A percentile compares a stretch with the other conserved stretches of the same genome.
Conservation (phyloP, 2,329 filamentous ascomycete species). For the Ceratocystis destructans region DNA sequence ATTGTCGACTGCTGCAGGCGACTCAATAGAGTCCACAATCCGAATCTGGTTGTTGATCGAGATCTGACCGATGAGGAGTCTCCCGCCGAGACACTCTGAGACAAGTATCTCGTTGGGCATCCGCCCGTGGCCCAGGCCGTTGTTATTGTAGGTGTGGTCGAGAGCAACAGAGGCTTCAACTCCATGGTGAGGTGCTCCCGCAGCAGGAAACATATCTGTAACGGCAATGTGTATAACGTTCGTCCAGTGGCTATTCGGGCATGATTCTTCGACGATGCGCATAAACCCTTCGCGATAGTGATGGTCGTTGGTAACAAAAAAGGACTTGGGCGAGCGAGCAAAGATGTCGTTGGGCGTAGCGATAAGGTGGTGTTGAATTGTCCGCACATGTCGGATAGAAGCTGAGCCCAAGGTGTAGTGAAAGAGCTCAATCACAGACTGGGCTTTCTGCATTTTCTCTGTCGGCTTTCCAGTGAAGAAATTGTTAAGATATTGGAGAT, state of each 20-base stretch:
- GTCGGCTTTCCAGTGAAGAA: not conserved
- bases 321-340: conserved; percentile 32
- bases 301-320: conserved; percentile 50
- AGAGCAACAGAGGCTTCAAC: conserved; percentile 34
- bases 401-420: conserved; percentile 35
- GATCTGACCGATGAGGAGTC: conserved; percentile 27
- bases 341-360: conserved; percentile 46
- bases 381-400: conserved; percentile 35
- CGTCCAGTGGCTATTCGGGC: conserved; percentile 34
- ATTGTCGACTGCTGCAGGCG: conserved; percentile 37
- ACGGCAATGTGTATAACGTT: conserved; percentile 30
- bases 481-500: conserved; percentile 28
- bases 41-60: conserved; percentile 19
- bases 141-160: conserved; percentile 37
- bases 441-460: conserved; percentile 28
- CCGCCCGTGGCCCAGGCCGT: conserved; percentile 40
- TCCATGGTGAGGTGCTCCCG: conserved; percentile 24
- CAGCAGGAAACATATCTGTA: conserved; percentile 8
- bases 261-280: conserved; percentile 36
- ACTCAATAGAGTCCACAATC: conserved; percentile 9
- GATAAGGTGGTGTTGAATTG: conserved; percentile 39
- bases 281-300: conserved; percentile 35
- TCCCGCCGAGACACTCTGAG: conserved; percentile 32
- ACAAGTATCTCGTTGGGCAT: conserved; percentile 31
- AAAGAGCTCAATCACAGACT: conserved; percentile 46